Evolutionary conservation across 768 basidiomycete genomes (phyloP).

Genomic region (Lactarius indigo): DNA sequence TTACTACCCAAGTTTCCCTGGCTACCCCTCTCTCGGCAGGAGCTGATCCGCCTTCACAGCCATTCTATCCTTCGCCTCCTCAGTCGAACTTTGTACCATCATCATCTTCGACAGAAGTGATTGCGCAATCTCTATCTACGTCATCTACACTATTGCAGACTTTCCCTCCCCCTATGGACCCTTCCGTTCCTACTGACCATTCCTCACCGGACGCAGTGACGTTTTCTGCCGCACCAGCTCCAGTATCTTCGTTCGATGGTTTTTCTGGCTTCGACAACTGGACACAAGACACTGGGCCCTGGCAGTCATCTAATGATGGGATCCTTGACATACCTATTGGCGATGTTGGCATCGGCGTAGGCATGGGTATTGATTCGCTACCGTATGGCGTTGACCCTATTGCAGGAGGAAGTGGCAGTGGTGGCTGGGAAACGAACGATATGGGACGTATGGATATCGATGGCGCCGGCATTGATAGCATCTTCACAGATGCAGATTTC

Average conservation of each 20-base stretch:
- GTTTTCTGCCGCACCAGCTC: conserved; percentile 23
- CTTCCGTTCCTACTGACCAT: conserved; percentile 4
- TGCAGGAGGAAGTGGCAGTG: conserved; percentile 31
- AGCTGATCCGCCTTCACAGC: conserved; percentile 27
- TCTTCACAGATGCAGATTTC: conserved; percentile 85
- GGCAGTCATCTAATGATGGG: conserved; percentile 20
- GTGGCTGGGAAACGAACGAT: conserved; percentile 25
- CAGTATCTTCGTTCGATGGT: conserved; percentile 29
- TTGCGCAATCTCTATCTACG: neutral
- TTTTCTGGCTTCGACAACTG: conserved; percentile 46
- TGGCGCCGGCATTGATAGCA: conserved; percentile 31
- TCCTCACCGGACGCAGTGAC: conserved; percentile 21
- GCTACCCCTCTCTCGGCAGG: conserved; percentile 30
- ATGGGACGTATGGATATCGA: conserved; percentile 32
- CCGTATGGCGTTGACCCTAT: conserved; percentile 46
- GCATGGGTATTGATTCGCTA: conserved; percentile 36
- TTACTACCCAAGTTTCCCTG: conserved; percentile 20
- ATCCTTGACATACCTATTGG: conserved; percentile 22
- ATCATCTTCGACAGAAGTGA: conserved; percentile 2
- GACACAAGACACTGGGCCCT: conserved; percentile 28
- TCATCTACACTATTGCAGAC: conserved; percentile 6
- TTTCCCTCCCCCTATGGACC: conserved; percentile 12
- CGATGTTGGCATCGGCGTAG: conserved; percentile 32
- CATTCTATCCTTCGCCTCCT: conserved; percentile 64
- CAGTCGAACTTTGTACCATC: conserved; percentile 37